A percentile compares a stretch with the other conserved stretches of the same genome.
These are phyloP conservation scores for Tulasnella sp. DNA, from an alignment of 768 basidiomycete species.

Conservation along the genomic window DNA sequence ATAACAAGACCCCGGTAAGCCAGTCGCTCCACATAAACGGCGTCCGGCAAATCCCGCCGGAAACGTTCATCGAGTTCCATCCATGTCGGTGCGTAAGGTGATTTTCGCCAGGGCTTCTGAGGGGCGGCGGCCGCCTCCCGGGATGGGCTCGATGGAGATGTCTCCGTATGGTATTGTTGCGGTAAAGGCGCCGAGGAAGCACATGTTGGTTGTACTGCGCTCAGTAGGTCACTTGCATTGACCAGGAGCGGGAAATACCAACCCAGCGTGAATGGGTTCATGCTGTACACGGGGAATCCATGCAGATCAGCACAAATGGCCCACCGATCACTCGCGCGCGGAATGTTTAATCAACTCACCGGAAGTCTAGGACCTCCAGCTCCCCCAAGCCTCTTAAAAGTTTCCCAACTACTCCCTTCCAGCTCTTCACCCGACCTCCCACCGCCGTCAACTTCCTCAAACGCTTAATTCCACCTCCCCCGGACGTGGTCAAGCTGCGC, in stretches of 20 bases:
- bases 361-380: slow-evolving; percentile 83
- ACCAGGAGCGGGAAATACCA: slow-evolving; percentile 90
- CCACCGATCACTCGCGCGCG: background rate
- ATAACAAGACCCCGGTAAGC: slow-evolving; percentile 86
- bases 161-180: background rate
- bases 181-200: slow-evolving; percentile 13
- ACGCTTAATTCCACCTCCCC: slow-evolving; percentile 49
- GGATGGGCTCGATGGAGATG: background rate
- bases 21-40: slow-evolving; percentile 72
- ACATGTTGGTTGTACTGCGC: slow-evolving; percentile 50
- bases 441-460: slow-evolving; percentile 80
- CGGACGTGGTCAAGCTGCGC: slow-evolving; percentile 33
- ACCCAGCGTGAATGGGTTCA: slow-evolving; percentile 95
- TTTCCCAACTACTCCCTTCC: slow-evolving; percentile 60
- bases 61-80: slow-evolving; percentile 73
- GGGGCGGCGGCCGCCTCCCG: background rate
- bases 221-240: slow-evolving; percentile 42
- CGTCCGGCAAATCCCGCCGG: slow-evolving; percentile 82
- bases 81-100: slow-evolving; percentile 36
- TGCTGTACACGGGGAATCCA: slow-evolving; percentile 33
- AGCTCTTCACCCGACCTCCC: slow-evolving; percentile 63
- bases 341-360: slow-evolving; percentile 39
- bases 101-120: slow-evolving; percentile 4
- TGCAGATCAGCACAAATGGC: background rate
- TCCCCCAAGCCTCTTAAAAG: slow-evolving; percentile 55